Evolutionary conservation across 1,284 basidiomycete genomes (phyloP).

Genomic region (Cronartium ribicola): DNA sequence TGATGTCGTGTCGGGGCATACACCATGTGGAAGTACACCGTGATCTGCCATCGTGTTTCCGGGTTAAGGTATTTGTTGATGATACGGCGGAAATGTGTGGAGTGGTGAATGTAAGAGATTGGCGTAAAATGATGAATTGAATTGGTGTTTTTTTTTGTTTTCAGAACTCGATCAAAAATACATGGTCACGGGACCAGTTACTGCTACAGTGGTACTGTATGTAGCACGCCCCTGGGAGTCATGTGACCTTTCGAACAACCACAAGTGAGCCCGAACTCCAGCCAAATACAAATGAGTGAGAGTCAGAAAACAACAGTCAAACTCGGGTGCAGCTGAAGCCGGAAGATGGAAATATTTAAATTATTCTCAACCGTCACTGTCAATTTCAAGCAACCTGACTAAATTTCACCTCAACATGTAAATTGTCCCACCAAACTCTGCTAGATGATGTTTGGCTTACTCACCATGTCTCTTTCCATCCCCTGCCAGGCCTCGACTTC

Average conservation of each 20-base stretch:
- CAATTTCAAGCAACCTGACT: background rate
- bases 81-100: too few species aligned
- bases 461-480: background rate
- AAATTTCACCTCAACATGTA: background rate
- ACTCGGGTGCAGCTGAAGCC: too few species aligned
- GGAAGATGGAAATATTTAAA: background rate
- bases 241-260: background rate
- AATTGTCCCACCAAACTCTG: background rate
- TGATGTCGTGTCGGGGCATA: conserved; percentile 23
- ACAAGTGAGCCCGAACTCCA: background rate
- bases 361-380: background rate
- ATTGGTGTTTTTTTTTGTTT: background rate
- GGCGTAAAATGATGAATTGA: too few species aligned
- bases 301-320: too few species aligned
- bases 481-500: conserved; percentile 62
- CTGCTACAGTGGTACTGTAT: background rate
- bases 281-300: too few species aligned
- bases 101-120: too few species aligned
- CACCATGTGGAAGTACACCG: conserved; percentile 24
- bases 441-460: background rate
- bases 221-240: background rate
- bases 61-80: too few species aligned
- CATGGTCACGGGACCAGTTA: too few species aligned
- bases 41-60: conserved; percentile 25
- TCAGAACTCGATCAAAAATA: background rate